Evolutionary conservation across 164 flowering plant species (phyloP).

Genomic region (Magnolia sinica): DNA sequence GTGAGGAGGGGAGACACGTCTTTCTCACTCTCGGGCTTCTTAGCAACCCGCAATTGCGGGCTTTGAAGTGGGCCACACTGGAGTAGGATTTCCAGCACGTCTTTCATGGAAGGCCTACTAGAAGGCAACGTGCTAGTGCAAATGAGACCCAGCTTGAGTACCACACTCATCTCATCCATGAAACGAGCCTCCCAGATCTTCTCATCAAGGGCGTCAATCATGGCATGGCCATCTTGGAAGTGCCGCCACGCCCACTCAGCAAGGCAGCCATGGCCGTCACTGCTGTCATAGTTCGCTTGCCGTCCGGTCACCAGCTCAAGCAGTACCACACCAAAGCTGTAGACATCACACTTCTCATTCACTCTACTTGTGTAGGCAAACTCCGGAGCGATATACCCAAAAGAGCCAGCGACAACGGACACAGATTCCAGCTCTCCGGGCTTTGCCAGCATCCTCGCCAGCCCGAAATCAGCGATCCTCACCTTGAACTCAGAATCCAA

Average conservation of each 20-base stretch:
- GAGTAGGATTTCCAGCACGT: slow-evolving; percentile 56
- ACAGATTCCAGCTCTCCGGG: slow-evolving; percentile 48
- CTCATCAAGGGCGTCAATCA: slow-evolving; percentile 41
- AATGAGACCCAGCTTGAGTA: slow-evolving; percentile 66
- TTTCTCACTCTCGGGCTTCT: slow-evolving; percentile 23
- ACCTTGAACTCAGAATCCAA: slow-evolving; percentile 71
- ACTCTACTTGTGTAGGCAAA: slow-evolving; percentile 63
- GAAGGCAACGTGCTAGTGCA: slow-evolving; percentile 58
- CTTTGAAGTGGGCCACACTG: slow-evolving; percentile 19
- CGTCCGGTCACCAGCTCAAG: slow-evolving; percentile 75
- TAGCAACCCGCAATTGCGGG: background rate
- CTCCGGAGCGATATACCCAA: slow-evolving; percentile 91
- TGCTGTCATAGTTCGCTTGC: slow-evolving; percentile 43
- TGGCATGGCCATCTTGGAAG: slow-evolving; percentile 35
- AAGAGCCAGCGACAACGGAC: slow-evolving; percentile 79
- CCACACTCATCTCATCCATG: slow-evolving; percentile 47
- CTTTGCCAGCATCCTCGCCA: slow-evolving; percentile 61
- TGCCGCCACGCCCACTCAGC: slow-evolving; percentile 80
- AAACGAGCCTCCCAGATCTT: slow-evolving; percentile 39
- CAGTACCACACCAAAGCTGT: slow-evolving; percentile 90
- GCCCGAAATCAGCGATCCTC: slow-evolving; percentile 78
- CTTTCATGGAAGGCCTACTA: slow-evolving; percentile 74
- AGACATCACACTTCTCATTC: slow-evolving; percentile 74
- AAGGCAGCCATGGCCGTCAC: slow-evolving; percentile 42
- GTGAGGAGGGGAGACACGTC: slow-evolving; percentile 46